Evolutionary conservation across 75 land plant genomes (phyloP), one percentile per base, ranked within the genome.

Genomic region (Cryptomeria japonica): DNA sequence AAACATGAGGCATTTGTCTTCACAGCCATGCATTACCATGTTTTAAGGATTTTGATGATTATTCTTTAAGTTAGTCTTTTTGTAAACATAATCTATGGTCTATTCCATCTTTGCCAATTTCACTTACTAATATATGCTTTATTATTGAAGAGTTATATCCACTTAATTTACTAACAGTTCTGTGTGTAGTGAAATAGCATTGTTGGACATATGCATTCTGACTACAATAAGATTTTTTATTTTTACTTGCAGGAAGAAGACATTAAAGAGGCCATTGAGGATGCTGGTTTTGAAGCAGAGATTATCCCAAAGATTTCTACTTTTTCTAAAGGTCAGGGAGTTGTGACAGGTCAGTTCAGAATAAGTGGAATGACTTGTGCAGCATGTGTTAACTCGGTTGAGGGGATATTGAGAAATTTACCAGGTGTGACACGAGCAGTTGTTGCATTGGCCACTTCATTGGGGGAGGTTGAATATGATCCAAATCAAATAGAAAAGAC

Each of bases 361-460:
- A 95, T 98, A 39, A 93, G 95, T 80, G 99, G 99, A 22, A 95
- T 98, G 97, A 96, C 98, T n/a, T 98, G 99, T 93, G 96, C 99
- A n/a, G 96, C 95, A 5, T 98, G 99, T 93, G 99, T 96, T 19
- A 96, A 91, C 89, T 95, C 98, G 18, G 96, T 98, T 75, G 99
- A 98, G 89, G 94, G 96, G 36, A 93, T 98, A 75, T 92, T 98
- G 78, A 91, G 86, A 83, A 90, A 92, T 34, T 92, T 97, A 64
- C 95, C 96, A 31, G 99, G 99, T 83, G 96, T 98, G 2, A 90
- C 87, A 56, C 92, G 91, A 79, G 99, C 97, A 84, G 94, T 94
- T 42, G 99, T 97, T 87, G 96, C 95, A 0, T 91, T 98, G 76
- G 93, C 99, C 46, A 97, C 99, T 49, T 94, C 96, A 28, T 88